phyloP scores from a whole-genome alignment of 441 rosid species.

The Euphorbia corollata region DNA sequence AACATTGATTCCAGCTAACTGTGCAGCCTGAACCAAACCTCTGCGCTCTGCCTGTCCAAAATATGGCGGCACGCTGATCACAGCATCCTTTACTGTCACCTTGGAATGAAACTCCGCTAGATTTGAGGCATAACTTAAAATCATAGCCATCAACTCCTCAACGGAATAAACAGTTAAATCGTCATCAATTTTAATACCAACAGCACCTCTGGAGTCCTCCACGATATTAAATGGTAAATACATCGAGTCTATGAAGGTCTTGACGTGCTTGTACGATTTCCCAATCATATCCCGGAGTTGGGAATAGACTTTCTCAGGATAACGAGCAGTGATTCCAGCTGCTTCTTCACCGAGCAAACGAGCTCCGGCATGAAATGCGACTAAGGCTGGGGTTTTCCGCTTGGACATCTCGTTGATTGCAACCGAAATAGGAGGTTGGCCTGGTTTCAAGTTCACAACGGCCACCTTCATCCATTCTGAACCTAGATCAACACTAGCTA shows the following conservation, averaged over 20 bases:
- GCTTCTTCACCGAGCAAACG: slow-evolving; percentile 91
- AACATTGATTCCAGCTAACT: slow-evolving; percentile 80
- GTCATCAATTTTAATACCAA: slow-evolving; percentile 49
- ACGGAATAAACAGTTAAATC: slow-evolving; percentile 43
- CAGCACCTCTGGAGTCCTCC: slow-evolving; percentile 75
- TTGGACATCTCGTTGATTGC: slow-evolving; percentile 98
- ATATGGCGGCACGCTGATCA: slow-evolving; percentile 78
- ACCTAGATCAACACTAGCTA: slow-evolving; percentile 87
- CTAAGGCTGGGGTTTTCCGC: slow-evolving; percentile 80
- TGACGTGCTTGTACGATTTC: slow-evolving; percentile 59
- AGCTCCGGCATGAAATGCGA: slow-evolving; percentile 65
- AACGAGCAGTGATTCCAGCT: slow-evolving; percentile 76
- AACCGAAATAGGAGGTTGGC: slow-evolving; percentile 80
- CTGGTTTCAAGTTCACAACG: slow-evolving; percentile 77
- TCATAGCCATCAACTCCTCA: slow-evolving; percentile 89
- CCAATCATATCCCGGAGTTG: slow-evolving; percentile 76
- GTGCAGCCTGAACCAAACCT: slow-evolving; percentile 75
- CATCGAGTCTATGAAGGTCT: slow-evolving; percentile 45
- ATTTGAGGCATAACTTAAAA: slow-evolving; percentile 51
- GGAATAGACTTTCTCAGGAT: slow-evolving; percentile 72
- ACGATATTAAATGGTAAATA: slow-evolving; percentile 61
- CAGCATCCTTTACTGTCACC: slow-evolving; percentile 54
- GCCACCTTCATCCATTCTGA: slow-evolving; percentile 90
- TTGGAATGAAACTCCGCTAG: slow-evolving; percentile 81
- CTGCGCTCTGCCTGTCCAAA: slow-evolving; percentile 93